phyloP scores from a whole-genome alignment of 768 basidiomycete species.

The Xerocomellus amylosporus region DNA sequence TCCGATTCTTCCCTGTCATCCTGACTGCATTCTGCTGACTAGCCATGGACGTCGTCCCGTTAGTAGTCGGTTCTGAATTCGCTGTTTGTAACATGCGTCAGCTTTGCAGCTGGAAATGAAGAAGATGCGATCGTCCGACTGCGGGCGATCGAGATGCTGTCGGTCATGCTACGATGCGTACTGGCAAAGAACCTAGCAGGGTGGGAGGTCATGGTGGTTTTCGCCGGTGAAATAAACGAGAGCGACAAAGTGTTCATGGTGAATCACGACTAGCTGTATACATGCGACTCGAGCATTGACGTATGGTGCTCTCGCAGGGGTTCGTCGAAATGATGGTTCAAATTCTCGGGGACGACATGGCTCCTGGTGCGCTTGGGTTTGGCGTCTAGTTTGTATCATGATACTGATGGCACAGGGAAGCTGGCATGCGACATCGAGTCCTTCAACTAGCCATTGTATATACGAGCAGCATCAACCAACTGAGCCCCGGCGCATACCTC shows the following conservation, averaged over 20 bases:
- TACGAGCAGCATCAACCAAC: conserved; percentile 56
- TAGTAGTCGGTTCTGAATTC: conserved; percentile 50
- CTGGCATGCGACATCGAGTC: conserved; percentile 46
- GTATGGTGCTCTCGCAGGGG: conserved; percentile 35
- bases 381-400: background rate
- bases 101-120: conserved; percentile 34
- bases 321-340: conserved; percentile 48
- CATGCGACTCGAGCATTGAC: background rate
- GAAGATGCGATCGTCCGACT: conserved; percentile 15
- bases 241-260: conserved; percentile 62
- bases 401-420: conserved; percentile 31
- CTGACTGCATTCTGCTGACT: conserved; percentile 1
- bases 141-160: conserved; percentile 53
- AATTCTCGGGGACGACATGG: conserved; percentile 42
- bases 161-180: conserved; percentile 44
- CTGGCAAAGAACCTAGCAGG: conserved; percentile 60
- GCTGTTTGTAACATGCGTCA: conserved; percentile 48
- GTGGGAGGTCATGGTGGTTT: conserved; percentile 71
- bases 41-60: conserved; percentile 10
- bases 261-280: background rate
- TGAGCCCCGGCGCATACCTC: conserved; percentile 72
- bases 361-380: conserved; percentile 32
- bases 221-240: conserved; percentile 56
- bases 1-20: conserved; percentile 21
- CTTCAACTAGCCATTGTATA: conserved; percentile 59